Evolutionary conservation across 2,329 filamentous ascomycete species (phyloP).

Genomic region (Setomelanomma holmii): DNA sequence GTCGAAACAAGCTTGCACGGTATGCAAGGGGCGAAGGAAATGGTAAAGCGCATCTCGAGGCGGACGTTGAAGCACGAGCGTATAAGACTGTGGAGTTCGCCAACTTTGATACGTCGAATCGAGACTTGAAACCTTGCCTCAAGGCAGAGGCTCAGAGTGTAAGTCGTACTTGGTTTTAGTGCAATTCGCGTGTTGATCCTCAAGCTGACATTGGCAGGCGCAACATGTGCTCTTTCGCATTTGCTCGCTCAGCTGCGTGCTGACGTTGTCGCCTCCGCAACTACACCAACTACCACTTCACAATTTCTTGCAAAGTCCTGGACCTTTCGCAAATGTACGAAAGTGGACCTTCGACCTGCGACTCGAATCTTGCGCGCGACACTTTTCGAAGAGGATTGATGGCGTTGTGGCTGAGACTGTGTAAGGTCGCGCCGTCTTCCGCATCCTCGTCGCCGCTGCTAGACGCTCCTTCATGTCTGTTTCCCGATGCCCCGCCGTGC

Average conservation of each 20-base stretch:
- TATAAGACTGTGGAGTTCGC: no score
- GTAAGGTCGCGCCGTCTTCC: slow-evolving; percentile 2
- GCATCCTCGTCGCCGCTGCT: not conserved
- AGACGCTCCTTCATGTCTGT: not conserved
- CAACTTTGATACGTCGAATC: no score
- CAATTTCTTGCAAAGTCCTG: no score
- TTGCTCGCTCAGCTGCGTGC: no score
- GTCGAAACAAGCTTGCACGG: not conserved
- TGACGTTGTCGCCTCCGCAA: no score
- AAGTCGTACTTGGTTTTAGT: not conserved
- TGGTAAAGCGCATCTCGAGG: not conserved
- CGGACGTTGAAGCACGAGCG: no score
- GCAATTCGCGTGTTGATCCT: not conserved
- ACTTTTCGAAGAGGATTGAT: not conserved
- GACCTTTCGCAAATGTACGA: no score
- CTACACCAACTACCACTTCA: not conserved
- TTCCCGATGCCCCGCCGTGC: not conserved
- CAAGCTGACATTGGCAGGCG: not conserved
- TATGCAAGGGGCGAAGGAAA: slow-evolving; percentile 3
- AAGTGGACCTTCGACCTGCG: not conserved
- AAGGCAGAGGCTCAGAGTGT: not conserved
- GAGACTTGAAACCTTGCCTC: not conserved
- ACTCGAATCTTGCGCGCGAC: not conserved
- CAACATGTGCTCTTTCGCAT: no score
- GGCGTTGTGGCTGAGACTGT: slow-evolving; percentile 7